Conservation (phyloP, 2,329 filamentous ascomycete species). For the Cercospora sp. region DNA sequence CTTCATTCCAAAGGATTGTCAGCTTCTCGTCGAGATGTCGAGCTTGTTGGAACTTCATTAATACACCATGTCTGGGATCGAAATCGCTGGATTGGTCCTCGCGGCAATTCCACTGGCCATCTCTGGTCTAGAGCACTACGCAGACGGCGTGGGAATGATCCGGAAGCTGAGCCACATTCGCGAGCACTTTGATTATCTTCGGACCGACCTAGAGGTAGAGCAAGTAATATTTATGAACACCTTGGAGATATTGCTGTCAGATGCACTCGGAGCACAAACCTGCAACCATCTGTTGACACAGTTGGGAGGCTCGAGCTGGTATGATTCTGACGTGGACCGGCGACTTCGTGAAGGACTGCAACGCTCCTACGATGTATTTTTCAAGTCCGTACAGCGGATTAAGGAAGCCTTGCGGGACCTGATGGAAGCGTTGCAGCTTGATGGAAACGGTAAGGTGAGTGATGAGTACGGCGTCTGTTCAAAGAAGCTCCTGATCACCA, state of each 20-base stretch:
- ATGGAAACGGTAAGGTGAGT: background rate
- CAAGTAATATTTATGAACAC: background rate
- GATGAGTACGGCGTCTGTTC: background rate
- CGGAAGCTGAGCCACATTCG: background rate
- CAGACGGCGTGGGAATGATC: slow-evolving; percentile 36
- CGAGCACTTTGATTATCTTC: background rate
- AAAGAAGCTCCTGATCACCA: background rate
- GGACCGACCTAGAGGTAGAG: background rate
- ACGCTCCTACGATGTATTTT: background rate
- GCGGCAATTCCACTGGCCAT: slow-evolving; percentile 38
- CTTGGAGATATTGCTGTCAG: background rate
- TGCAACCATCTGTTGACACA: background rate
- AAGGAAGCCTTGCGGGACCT: background rate
- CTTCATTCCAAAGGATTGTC: background rate
- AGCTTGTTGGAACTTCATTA: slow-evolving; percentile 1
- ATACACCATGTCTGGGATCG: slow-evolving; percentile 35
- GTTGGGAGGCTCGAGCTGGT: background rate
- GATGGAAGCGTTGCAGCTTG: background rate
- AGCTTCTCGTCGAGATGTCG: background rate
- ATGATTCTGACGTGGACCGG: background rate
- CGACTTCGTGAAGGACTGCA: background rate
- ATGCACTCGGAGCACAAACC: background rate
- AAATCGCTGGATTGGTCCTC: slow-evolving; percentile 36
- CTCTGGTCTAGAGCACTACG: slow-evolving; percentile 37
- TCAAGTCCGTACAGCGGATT: background rate